Percentiles rank a stretch among this genome's conserved stretches.
These are phyloP conservation scores for Wickerhamiella kazuoi DNA, from an alignment of 805 yeast species.

Conservation along the genomic window DNA sequence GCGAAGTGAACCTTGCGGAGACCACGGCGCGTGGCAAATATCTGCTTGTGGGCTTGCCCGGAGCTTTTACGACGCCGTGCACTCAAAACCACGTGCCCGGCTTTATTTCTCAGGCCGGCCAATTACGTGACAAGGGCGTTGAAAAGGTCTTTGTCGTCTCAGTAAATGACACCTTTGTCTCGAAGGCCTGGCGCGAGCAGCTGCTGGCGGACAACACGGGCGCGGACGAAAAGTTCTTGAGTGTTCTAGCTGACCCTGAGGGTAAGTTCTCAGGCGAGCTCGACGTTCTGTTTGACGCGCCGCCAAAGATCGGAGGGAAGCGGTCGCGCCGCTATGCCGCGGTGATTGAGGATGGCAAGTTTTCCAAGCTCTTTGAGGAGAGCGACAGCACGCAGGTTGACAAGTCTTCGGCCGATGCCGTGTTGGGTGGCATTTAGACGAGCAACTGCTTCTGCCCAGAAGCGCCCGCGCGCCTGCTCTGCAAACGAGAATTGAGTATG, in stretches of 20 bases:
- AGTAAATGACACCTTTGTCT: conserved; percentile 77
- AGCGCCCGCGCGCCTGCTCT: too few species aligned
- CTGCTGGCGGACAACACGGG: conserved; percentile 11
- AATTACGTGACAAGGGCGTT: conserved; percentile 51
- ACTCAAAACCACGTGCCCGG: conserved; percentile 58
- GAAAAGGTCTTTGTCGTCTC: conserved; percentile 45
- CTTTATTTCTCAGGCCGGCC: conserved; percentile 34
- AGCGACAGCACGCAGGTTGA: conserved; percentile 64
- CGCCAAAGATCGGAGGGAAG: conserved; percentile 47
- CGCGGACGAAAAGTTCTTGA: conserved; percentile 24
- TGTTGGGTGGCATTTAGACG: conserved; percentile 16
- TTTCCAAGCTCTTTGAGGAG: conserved; percentile 49
- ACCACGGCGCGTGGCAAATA: conserved; percentile 31
- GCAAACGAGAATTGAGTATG: too few species aligned
- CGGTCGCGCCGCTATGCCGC: conserved; percentile 65
- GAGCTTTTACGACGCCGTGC: conserved; percentile 74
- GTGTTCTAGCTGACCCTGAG: conserved; percentile 56
- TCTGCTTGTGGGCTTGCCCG: conserved; percentile 45
- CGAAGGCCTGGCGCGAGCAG: conserved; percentile 55
- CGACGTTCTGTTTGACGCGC: conserved; percentile 58
- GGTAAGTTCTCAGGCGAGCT: conserved; percentile 52
- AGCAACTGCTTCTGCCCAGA: too few species aligned
- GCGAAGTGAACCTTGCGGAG: conserved; percentile 37
- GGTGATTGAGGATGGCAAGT: conserved; percentile 57
- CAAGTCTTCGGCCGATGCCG: conserved; percentile 18